A percentile compares a stretch with the other conserved stretches of the same genome.
Evolutionary conservation across 192 early-diverging fungal genomes (phyloP).

Genomic region (Helicostylum pulchrum): DNA sequence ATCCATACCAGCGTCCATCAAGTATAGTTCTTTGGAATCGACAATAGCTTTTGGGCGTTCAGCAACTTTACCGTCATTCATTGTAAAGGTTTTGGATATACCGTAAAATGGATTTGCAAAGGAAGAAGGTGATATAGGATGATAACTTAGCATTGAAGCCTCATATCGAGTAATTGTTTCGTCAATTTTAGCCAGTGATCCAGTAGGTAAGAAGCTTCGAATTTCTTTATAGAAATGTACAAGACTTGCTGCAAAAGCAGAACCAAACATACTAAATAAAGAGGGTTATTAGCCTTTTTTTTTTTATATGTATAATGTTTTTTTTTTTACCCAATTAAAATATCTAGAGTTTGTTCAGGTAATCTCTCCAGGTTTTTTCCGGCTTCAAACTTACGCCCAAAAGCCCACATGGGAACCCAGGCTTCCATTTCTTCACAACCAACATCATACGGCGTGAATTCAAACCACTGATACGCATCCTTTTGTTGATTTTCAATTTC

Average conservation of each 20-base stretch:
- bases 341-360: constrained; percentile 67
- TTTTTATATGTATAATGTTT: background rate
- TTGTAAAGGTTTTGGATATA: constrained; percentile 31
- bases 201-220: constrained; percentile 35
- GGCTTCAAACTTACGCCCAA: constrained; percentile 67
- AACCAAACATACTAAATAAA: constrained; percentile 36
- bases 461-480: constrained; percentile 74
- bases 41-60: constrained; percentile 27
- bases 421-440: constrained; percentile 72
- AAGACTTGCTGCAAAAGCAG: constrained; percentile 52
- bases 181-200: constrained; percentile 38
- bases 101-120: constrained; percentile 69
- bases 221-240: constrained; percentile 49
- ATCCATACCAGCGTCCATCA: constrained; percentile 78
- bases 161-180: constrained; percentile 46
- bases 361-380: constrained; percentile 57
- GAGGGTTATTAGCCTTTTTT: background rate
- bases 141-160: constrained; percentile 47
- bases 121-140: constrained; percentile 64
- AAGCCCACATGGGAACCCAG: constrained; percentile 77
- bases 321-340: constrained; percentile 56
- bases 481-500: constrained; percentile 7
- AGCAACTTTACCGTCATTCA: constrained; percentile 20
- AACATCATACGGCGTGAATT: constrained; percentile 76
- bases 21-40: constrained; percentile 42